Evolutionary conservation across 2,329 filamentous ascomycete genomes (phyloP), one percentile per base, ranked within the genome.

Genomic region (Phaeosphaeriaceae sp.): DNA sequence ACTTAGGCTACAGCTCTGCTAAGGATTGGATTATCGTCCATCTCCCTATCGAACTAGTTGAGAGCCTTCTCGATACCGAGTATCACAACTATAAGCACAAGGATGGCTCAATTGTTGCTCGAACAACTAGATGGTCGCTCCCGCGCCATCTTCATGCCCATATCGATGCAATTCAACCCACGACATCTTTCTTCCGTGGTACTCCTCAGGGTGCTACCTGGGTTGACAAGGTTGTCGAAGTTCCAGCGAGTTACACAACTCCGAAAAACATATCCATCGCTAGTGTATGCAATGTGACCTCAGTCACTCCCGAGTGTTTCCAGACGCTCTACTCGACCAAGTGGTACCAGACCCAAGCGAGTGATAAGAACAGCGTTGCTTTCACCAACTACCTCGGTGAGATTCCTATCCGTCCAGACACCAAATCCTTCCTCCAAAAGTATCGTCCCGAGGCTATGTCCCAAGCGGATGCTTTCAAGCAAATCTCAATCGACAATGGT

Each of bases 81-180:
- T 79, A 79, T 53, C 69, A 74, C 44, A 73, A 79, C 52, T 87
- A 79, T 68, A 70, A 79, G 63, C 81, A 84, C 58, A 59, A 73
- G 42, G 79, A 85, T 61, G 83, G 83, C n/a, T 66, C 76, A 2
- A 63, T 75, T 9, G 63, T 84, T 6, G 75, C 81, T 13, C 78
- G 83, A 35, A 77, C 83, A 0, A 78, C 80, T 1, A 69, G 75
- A 33, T 86, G 83, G 83, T 85, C 82, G 35, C 76, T 87, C 4
- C 83, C 83, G 13, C 63, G 60, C 28, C 79, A 85, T 60, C 74
- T 86, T 4, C 82, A 85, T 60, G 74, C 77, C 40, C 82, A 83
- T 60, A 80, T 86, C 52, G 81, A 85, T 60, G 78, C 81, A 11
- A 80, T 86, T 20, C 83, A 86, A 63, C 83, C 83, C 2, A 86